These are phyloP conservation scores for Tuber magnatum DNA, from an alignment of 495 filamentous ascomycete genomes.

Conservation along the genomic window DNA sequence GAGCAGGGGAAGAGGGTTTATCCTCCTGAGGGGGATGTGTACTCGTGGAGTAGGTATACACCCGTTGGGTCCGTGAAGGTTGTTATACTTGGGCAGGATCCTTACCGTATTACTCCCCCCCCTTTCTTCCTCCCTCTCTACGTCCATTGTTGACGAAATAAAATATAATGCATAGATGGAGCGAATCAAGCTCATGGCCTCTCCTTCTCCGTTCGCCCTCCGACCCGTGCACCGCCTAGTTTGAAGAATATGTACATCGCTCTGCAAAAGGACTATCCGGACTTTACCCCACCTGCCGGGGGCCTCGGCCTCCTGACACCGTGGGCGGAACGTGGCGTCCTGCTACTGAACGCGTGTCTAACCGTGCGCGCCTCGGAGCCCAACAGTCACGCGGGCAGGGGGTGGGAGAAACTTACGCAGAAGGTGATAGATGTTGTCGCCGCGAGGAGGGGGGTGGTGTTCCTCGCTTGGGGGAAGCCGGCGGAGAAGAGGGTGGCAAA, in stretches of 20 bases:
- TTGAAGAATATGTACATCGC: constrained; percentile 85
- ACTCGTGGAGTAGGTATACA: constrained; percentile 90
- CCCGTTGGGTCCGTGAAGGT: constrained; percentile 78
- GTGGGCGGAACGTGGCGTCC: constrained; percentile 86
- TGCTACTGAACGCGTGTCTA: constrained; percentile 86
- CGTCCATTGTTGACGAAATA: neutral
- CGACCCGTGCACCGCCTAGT: constrained; percentile 77
- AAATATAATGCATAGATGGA: constrained; percentile 50
- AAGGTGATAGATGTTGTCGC: constrained; percentile 80
- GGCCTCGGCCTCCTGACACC: constrained; percentile 74
- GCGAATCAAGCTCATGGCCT: constrained; percentile 91
- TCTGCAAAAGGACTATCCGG: constrained; percentile 78
- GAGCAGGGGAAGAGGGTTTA: constrained; percentile 68
- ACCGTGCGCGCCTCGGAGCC: constrained; percentile 84
- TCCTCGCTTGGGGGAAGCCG: constrained; percentile 83
- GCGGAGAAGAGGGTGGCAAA: constrained; percentile 66
- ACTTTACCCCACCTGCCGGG: constrained; percentile 65
- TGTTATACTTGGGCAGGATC: constrained; percentile 91
- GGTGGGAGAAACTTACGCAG: constrained; percentile 91
- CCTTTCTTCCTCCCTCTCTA: neutral
- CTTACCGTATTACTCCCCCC: constrained; percentile 54
- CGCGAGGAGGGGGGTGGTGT: constrained; percentile 77
- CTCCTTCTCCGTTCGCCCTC: constrained; percentile 85
- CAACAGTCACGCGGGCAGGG: constrained; percentile 70
- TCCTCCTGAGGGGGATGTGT: constrained; percentile 81